phyloP scores from a whole-genome alignment of 148 eudicot species.

The Chenopodium album region DNA sequence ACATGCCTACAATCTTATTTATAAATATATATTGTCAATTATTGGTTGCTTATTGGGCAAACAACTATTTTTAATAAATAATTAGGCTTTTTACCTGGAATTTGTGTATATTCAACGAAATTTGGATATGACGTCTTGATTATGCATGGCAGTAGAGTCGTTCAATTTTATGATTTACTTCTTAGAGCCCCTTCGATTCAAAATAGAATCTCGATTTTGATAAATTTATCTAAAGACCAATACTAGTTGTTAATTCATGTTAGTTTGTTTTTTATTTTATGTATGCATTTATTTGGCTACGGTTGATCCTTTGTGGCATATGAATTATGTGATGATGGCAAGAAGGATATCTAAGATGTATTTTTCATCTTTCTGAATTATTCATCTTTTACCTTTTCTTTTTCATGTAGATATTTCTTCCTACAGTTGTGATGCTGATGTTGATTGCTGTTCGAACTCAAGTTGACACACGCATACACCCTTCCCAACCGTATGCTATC shows the following conservation, averaged over 20 bases:
- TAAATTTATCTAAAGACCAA: background rate
- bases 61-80: no score
- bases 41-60: no score
- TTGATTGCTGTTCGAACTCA: slow-evolving; percentile 82
- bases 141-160: no score
- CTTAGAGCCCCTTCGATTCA: no score
- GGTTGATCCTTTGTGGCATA: background rate
- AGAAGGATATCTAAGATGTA: background rate
- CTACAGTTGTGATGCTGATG: slow-evolving; percentile 90
- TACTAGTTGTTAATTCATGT: background rate
- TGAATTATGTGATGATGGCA: background rate
- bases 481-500: slow-evolving; percentile 76
- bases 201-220: no score
- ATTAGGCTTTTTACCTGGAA: no score
- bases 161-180: no score
- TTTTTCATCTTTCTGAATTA: background rate
- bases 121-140: no score
- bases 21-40: no score
- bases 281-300: background rate
- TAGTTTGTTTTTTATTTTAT: background rate
- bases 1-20: no score
- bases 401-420: slow-evolving; percentile 74
- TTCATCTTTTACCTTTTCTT: background rate
- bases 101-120: no score
- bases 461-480: slow-evolving; percentile 81